Evolutionary conservation across 768 basidiomycete genomes (phyloP).

Genomic region (Chalciporus piperatus): DNA sequence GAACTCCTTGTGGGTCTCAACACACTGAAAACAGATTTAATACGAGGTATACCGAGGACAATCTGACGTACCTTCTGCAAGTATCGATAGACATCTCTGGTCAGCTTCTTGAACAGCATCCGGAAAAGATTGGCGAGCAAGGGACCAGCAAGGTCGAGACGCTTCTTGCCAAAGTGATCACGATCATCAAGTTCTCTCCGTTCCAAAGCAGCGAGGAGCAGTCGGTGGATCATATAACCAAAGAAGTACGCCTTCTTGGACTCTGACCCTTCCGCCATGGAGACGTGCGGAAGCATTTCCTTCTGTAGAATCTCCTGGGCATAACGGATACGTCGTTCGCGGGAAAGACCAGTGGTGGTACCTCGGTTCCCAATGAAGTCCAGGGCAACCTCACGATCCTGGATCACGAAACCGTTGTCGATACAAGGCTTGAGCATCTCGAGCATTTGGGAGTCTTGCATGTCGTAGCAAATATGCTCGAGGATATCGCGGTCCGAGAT

Average conservation of each 20-base stretch:
- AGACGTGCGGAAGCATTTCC: conserved; percentile 97
- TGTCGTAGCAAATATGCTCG: conserved; percentile 97
- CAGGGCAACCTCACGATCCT: conserved; percentile 93
- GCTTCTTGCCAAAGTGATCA: conserved; percentile 99
- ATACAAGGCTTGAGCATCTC: conserved; percentile 99
- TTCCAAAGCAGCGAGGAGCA: conserved; percentile 90
- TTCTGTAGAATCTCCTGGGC: conserved; percentile 98
- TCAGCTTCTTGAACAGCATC: conserved; percentile 95
- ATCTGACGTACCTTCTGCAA: conserved; percentile 77
- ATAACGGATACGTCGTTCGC: conserved; percentile 91
- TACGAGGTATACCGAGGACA: not conserved
- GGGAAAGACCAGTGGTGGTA: conserved; percentile 86
- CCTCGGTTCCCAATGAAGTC: conserved; percentile 99
- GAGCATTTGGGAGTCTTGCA: conserved; percentile 92
- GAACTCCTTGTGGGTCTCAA: conserved; percentile 95
- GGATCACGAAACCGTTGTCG: conserved; percentile 97
- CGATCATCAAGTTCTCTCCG: conserved; percentile 96
- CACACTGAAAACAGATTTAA: conserved; percentile 58
- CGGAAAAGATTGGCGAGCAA: conserved; percentile 95
- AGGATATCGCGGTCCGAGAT: conserved; percentile 97
- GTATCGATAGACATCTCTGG: conserved; percentile 95
- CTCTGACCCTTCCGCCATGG: conserved; percentile 93
- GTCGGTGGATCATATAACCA: conserved; percentile 98
- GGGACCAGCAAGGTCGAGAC: conserved; percentile 94
- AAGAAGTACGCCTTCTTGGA: conserved; percentile 99